phyloP scores from a whole-genome alignment of 805 yeast genomes.

The Clavispora santaluciae region DNA sequence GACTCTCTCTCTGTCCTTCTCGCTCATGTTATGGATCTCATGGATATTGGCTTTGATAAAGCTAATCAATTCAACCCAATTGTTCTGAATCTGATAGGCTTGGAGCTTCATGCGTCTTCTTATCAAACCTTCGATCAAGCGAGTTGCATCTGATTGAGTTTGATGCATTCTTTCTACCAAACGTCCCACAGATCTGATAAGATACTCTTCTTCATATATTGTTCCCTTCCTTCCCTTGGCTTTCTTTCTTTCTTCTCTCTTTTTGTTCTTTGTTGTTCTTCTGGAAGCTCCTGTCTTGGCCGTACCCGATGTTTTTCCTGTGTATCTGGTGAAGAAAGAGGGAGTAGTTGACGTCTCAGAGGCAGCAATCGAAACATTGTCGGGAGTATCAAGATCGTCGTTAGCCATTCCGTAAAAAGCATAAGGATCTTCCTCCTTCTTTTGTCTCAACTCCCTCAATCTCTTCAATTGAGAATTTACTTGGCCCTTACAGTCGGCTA shows the following conservation, averaged over 20 bases:
- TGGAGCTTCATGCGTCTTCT: constrained; percentile 72
- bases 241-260: constrained; percentile 91
- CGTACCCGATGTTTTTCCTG: constrained; percentile 94
- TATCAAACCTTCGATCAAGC: constrained; percentile 68
- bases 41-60: constrained; percentile 55
- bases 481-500: constrained; percentile 93
- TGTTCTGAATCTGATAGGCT: constrained; percentile 74
- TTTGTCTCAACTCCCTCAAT: constrained; percentile 75
- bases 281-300: constrained; percentile 96
- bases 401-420: constrained; percentile 69
- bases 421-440: constrained; percentile 80
- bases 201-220: constrained; percentile 93
- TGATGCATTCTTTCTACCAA: constrained; percentile 74
- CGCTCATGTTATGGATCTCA: constrained; percentile 79
- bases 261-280: constrained; percentile 83
- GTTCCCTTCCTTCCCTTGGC: constrained; percentile 99
- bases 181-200: constrained; percentile 83
- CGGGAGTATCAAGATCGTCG: constrained; percentile 68
- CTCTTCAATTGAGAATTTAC: constrained; percentile 76
- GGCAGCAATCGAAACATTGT: constrained; percentile 91
- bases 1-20: constrained; percentile 80
- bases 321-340: constrained; percentile 90
- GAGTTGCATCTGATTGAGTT: constrained; percentile 69
- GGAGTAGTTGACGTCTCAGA: constrained; percentile 90
- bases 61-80: constrained; percentile 51